Base-by-base conservation (phyloP, 306 rosid species). In the Acmispon strigosus region DNA sequence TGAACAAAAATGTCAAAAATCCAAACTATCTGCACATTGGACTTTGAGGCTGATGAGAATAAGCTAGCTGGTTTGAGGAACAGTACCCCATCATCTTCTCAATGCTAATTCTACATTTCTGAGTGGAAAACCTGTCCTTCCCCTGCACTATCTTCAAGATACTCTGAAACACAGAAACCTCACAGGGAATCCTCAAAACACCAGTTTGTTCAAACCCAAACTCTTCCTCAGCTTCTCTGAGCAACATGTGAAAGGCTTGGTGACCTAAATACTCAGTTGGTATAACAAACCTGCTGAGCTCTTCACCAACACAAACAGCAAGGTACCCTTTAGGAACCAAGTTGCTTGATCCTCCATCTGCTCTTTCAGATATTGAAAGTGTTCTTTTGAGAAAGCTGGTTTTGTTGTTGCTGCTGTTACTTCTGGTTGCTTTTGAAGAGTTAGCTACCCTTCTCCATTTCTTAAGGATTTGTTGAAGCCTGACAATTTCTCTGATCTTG, bases 161-260 rank as follows among this genome's bases (percentile, higher is more conserved):
- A 61, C 62, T 85, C 75, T 94, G 88, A 19, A 94, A 94, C 76
- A 82, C 81, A 13, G 76, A 47, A 0, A 94, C 97, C 48, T 89
- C 96, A 57, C 98, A 89, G 12, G 96, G 98, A 62, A 94, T 80
- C 78, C 90, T 86, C 70, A 94, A 83, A 47, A 94, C 89, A 16
- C 98, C 98, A 0, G 84, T 76, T 80, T 90, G 97, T 15, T 89
- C 84, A 62, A 94, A 94, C 69, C 98, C 97, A 2, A 94, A 94
- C 70, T 94, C 98, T 70, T 94, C 98, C 70, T 90, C 98, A 11
- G 98, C 96, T 69, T 94, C 92, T 73, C 96, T 78, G 22, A 94
- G 82, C 60, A 94, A 52, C 32, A 84, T 60, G 57, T 78, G 92
- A 49, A 94, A 88, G 13, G 96, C 94, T 9, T 76, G 84, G 22